Conservation (phyloP, 1,284 basidiomycete genomes). For the Malassezia psittaci region DNA sequence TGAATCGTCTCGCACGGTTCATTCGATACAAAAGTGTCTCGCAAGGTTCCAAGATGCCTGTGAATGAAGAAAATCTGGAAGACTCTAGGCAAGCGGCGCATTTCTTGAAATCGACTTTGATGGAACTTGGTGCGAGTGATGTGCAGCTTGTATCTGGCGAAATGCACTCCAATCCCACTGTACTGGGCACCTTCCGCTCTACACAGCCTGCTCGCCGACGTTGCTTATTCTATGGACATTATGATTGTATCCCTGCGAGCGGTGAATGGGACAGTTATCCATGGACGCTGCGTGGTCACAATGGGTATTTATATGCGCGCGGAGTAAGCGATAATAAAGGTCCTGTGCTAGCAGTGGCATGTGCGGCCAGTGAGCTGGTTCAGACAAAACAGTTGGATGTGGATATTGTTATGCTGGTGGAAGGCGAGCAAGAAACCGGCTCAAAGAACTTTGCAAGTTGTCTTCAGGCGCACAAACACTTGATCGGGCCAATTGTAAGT, state of each 20-base stretch:
- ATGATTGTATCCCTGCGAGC: slow-evolving; percentile 37
- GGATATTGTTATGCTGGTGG: slow-evolving; percentile 80
- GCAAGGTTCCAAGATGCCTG: slow-evolving; percentile 5
- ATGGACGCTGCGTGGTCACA: slow-evolving; percentile 68
- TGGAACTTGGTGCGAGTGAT: slow-evolving; percentile 32
- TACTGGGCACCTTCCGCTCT: slow-evolving; percentile 35
- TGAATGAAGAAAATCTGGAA: slow-evolving; percentile 59
- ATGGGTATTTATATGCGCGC: slow-evolving; percentile 87
- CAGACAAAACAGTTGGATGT: slow-evolving; percentile 64
- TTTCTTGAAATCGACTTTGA: slow-evolving; percentile 32
- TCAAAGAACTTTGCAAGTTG: slow-evolving; percentile 71
- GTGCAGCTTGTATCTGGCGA: slow-evolving; percentile 28
- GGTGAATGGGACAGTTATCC: slow-evolving; percentile 70
- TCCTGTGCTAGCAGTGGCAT: slow-evolving; percentile 80
- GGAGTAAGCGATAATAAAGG: slow-evolving; percentile 74
- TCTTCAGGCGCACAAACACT: slow-evolving; percentile 60
- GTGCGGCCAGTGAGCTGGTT: slow-evolving; percentile 72
- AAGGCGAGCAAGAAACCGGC: slow-evolving; percentile 92
- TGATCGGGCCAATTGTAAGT: slow-evolving; percentile 25
- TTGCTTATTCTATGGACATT: slow-evolving; percentile 42
- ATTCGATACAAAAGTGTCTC: slow-evolving; percentile 9
- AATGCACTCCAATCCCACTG: slow-evolving; percentile 30
- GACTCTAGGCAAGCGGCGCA: slow-evolving; percentile 51
- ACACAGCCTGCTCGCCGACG: slow-evolving; percentile 7
- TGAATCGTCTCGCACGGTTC: slow-evolving; percentile 7